A percentile compares a stretch with the other conserved stretches of the same genome.
phyloP scores from a whole-genome alignment of 306 rosid species.

The Lablab purpureus region DNA sequence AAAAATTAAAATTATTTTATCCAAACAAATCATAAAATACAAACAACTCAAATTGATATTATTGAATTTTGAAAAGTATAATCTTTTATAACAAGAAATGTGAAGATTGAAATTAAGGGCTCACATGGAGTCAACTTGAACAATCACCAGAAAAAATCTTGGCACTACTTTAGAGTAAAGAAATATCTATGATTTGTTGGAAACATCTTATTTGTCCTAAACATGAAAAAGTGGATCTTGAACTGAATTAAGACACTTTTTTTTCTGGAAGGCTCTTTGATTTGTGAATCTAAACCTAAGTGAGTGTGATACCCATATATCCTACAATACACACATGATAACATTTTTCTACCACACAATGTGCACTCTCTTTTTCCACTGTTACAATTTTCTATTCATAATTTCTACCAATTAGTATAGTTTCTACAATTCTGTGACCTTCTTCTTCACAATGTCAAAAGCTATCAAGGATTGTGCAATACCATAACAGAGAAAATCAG shows the following conservation, averaged over 20 bases:
- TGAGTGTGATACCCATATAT: background rate
- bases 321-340: too few species aligned
- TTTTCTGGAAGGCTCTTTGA: background rate
- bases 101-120: background rate
- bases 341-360: background rate
- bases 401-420: background rate
- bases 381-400: background rate
- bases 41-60: too few species aligned
- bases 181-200: slow-evolving; percentile 1
- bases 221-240: background rate
- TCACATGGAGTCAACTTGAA: background rate
- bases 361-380: background rate
- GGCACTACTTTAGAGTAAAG: background rate
- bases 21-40: too few species aligned
- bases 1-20: too few species aligned
- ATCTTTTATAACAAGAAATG: background rate
- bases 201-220: background rate
- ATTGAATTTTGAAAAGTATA: too few species aligned
- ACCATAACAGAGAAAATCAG: too few species aligned
- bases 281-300: background rate
- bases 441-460: background rate
- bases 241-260: background rate
- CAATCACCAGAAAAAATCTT: background rate
- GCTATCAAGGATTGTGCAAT: background rate
- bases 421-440: background rate